Percentiles rank a stretch among this genome's conserved stretches.
Conservation (phyloP, 352 stramenopile genomes). For the Phytopythium kandeliae region DNA sequence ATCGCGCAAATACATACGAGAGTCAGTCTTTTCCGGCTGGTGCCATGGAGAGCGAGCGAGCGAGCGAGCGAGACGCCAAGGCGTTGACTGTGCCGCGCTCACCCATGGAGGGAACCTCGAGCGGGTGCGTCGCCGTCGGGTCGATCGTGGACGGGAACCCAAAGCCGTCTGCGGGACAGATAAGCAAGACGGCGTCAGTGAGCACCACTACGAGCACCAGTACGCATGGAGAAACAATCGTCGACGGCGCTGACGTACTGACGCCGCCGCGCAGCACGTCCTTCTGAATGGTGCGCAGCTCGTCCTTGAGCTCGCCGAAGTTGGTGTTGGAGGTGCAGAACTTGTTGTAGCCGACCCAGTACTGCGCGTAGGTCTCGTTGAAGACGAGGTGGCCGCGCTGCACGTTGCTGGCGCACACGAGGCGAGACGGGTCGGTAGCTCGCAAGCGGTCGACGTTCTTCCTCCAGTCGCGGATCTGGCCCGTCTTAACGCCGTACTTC, state of each 20-base stretch:
- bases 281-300: constrained; percentile 63
- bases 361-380: constrained; percentile 86
- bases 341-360: constrained; percentile 89
- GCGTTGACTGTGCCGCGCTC: too few species aligned
- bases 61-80: too few species aligned
- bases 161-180: constrained; percentile 32
- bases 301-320: constrained; percentile 65
- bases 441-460: constrained; percentile 77
- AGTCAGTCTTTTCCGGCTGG: background rate
- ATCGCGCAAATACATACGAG: background rate
- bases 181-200: constrained; percentile 2
- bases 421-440: constrained; percentile 69
- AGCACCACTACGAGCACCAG: too few species aligned
- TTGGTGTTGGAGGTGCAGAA: constrained; percentile 72
- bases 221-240: background rate
- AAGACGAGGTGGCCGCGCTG: constrained; percentile 82
- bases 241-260: constrained; percentile 34
- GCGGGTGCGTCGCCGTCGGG: constrained; percentile 42
- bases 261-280: constrained; percentile 68
- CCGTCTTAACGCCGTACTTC: constrained; percentile 84
- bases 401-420: constrained; percentile 79
- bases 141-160: constrained; percentile 61
- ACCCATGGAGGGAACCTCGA: constrained; percentile 61
- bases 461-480: constrained; percentile 86
- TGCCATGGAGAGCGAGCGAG: too few species aligned